phyloP scores from a whole-genome alignment of 345 rosid species.

The Gossypium turneri region DNA sequence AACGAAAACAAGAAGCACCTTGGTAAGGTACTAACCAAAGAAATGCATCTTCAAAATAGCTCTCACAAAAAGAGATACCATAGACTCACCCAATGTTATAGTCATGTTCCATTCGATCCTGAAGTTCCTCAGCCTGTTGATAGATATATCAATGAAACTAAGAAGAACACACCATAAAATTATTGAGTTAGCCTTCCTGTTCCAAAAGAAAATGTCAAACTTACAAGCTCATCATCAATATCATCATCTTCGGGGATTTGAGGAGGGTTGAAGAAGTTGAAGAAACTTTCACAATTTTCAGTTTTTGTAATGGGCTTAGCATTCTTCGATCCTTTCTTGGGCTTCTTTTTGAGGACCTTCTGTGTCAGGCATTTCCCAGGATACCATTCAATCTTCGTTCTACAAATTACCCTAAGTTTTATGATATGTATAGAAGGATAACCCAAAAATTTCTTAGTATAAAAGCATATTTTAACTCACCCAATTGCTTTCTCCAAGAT shows the following conservation, averaged over 20 bases:
- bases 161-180: background rate
- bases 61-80: background rate
- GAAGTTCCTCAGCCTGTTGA: slow-evolving; percentile 90
- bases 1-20: background rate
- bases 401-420: slow-evolving; percentile 10
- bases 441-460: background rate
- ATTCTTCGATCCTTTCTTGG: slow-evolving; percentile 86
- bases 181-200: background rate
- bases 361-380: slow-evolving; percentile 91
- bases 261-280: slow-evolving; percentile 91
- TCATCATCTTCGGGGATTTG: slow-evolving; percentile 89
- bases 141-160: slow-evolving; percentile 5
- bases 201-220: slow-evolving; percentile 8
- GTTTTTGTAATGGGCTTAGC: slow-evolving; percentile 81
- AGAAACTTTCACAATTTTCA: slow-evolving; percentile 89
- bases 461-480: background rate
- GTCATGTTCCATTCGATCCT: slow-evolving; percentile 90
- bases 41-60: slow-evolving; percentile 2
- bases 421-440: background rate
- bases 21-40: background rate
- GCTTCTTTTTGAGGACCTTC: slow-evolving; percentile 91
- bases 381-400: slow-evolving; percentile 95
- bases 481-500: slow-evolving; percentile 68
- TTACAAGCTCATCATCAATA: slow-evolving; percentile 83
- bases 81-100: slow-evolving; percentile 81